Conservation (phyloP, 352 stramenopile genomes). For the Phytophthora fragariae region DNA sequence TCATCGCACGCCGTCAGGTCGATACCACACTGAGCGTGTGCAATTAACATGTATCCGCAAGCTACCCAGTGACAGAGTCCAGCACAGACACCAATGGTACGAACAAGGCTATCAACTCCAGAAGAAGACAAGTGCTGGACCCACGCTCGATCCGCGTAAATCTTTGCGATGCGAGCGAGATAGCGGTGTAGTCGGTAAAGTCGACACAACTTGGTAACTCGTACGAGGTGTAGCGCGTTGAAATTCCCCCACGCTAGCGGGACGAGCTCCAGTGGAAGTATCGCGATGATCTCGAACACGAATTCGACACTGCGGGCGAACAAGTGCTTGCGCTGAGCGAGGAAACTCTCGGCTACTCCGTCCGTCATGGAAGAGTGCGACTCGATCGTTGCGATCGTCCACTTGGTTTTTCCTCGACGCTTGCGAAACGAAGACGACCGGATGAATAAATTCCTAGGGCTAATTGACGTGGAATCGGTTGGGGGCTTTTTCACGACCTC, state of each 20-base stretch:
- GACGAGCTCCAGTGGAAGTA: slow-evolving; percentile 63
- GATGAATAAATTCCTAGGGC: slow-evolving; percentile 18
- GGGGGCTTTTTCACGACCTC: slow-evolving; percentile 55
- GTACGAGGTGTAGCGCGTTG: slow-evolving; percentile 66
- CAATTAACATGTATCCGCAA: slow-evolving; percentile 77
- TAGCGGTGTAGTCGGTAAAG: slow-evolving; percentile 51
- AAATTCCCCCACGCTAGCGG: slow-evolving; percentile 36
- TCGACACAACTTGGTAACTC: slow-evolving; percentile 66
- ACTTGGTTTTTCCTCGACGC: slow-evolving; percentile 34
- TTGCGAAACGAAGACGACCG: slow-evolving; percentile 4
- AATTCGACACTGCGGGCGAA: slow-evolving; percentile 40
- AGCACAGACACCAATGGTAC: slow-evolving; percentile 44
- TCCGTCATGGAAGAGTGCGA: slow-evolving; percentile 15
- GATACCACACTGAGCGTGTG: slow-evolving; percentile 58
- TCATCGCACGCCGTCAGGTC: slow-evolving; percentile 48
- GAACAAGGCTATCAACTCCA: slow-evolving; percentile 57
- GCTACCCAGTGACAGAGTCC: slow-evolving; percentile 63
- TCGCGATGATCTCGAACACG: slow-evolving; percentile 55
- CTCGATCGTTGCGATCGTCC: slow-evolving; percentile 58
- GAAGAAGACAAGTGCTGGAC: slow-evolving; percentile 63
- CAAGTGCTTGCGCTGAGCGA: slow-evolving; percentile 22
- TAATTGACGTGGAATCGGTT: slow-evolving; percentile 33
- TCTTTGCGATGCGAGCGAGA: slow-evolving; percentile 48
- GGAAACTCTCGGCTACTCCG: background rate
- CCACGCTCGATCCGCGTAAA: slow-evolving; percentile 53